phyloP scores from a whole-genome alignment of 768 basidiomycete species.

The Daedaleopsis nitida region DNA sequence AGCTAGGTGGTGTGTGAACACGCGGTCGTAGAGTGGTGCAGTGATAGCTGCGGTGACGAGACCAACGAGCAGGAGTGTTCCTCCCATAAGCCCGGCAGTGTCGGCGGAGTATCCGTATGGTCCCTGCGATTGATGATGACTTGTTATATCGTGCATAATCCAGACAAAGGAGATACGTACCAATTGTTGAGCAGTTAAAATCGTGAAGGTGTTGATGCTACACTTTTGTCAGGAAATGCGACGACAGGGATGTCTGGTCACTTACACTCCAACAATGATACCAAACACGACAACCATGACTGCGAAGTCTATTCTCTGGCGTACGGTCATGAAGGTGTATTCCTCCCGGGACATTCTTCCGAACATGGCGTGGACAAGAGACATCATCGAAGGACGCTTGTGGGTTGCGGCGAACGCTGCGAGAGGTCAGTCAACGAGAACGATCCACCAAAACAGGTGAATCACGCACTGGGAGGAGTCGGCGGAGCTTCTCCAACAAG shows the following conservation, averaged over 20 bases:
- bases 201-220: slow-evolving; percentile 63
- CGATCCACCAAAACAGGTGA: too few relatives aligned
- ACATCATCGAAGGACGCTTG: slow-evolving; percentile 51
- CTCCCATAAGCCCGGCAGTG: slow-evolving; percentile 70
- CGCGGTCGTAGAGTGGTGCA: slow-evolving; percentile 78
- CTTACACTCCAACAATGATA: slow-evolving; percentile 63
- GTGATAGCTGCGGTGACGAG: slow-evolving; percentile 67
- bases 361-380: slow-evolving; percentile 55
- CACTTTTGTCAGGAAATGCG: not conserved
- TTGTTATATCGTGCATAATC: too few relatives aligned
- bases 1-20: slow-evolving; percentile 75
- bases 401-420: slow-evolving; percentile 71
- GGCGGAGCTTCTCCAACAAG: slow-evolving; percentile 66
- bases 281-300: slow-evolving; percentile 66
- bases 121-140: slow-evolving; percentile 47
- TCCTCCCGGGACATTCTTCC: slow-evolving; percentile 33
- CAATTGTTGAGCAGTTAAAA: slow-evolving; percentile 69
- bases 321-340: slow-evolving; percentile 52
- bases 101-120: slow-evolving; percentile 73
- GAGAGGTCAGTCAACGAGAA: not conserved
- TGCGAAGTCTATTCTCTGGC: slow-evolving; percentile 71
- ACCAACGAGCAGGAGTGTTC: slow-evolving; percentile 66
- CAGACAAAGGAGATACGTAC: slow-evolving; percentile 34
- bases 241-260: slow-evolving; percentile 11
- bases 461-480: slow-evolving; percentile 69